Base-by-base conservation (phyloP, 148 eudicot genomes). In the Arctostaphylos glauca region DNA sequence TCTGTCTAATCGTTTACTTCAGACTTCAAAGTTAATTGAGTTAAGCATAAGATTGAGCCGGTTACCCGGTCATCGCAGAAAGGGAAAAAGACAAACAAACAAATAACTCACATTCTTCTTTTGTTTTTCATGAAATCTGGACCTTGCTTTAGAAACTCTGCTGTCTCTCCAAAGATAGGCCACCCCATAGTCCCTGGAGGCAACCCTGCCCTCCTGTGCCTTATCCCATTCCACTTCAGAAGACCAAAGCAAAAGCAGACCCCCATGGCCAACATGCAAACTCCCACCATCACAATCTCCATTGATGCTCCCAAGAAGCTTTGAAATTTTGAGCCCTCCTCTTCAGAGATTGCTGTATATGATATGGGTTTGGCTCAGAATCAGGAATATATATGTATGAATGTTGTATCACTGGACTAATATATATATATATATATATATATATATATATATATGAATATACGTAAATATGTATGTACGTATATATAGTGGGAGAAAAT, bases 131-230 rank as follows among this genome's bases (percentile, higher is more conserved):
- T 92, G 83, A 94, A 94, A 43, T 83, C 81, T 31, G 98, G 98
- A 3, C 98, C 98, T 55, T 87, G 92, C 82, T 88, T 90, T 8
- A 92, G 87, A 68, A 94, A 94, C 72, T 90, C 90, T 49, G 84
- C 82, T 50, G 96, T 94, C 58, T 94, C 94, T 53, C 98, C 98
- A 86, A 94, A 85, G 67, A 94, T 62, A 31, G 98, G 98, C 92
- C 93, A 91, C 5, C 98, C 98, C 98, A 94, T 94, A 7, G 96
- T 93, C 6, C 98, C 98, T 21, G 93, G 93, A 15, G 98, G 96
- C 80, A 94, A 82, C 5, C 93, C 92, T 85, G 89, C 91, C 79
- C 82, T 90, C 41, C 88, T 78, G 67, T 87, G 90, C 67, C 81
- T 83, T 2, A 93, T 68, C 19, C 89, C 90, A 84, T 93, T 94